Conservation (phyloP, 768 basidiomycete genomes). For the Mycena sanguinolenta region DNA sequence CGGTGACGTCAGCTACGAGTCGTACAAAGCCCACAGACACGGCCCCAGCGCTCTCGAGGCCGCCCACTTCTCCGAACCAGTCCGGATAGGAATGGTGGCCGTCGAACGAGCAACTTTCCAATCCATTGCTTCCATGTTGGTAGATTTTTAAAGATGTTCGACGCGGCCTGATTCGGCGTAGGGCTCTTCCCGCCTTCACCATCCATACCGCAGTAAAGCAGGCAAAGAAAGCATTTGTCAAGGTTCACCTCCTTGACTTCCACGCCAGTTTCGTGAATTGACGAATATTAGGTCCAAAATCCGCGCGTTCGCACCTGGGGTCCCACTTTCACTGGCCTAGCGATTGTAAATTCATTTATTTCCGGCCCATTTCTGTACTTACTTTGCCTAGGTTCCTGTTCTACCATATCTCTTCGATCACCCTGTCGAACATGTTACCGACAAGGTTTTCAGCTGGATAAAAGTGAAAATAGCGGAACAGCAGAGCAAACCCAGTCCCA, state of each 20-base stretch:
- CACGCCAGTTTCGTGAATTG: not conserved
- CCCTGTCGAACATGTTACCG: conserved; percentile 81
- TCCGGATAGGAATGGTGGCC: conserved; percentile 76
- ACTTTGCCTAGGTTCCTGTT: conserved; percentile 58
- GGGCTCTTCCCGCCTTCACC: conserved; percentile 87
- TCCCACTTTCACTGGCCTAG: conserved; percentile 79
- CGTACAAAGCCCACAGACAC: conserved; percentile 79
- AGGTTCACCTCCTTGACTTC: conserved; percentile 36
- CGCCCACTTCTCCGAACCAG: conserved; percentile 76
- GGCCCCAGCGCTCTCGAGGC: conserved; percentile 80
- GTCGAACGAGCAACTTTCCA: conserved; percentile 86
- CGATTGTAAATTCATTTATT: conserved; percentile 54
- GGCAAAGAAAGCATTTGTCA: conserved; percentile 75
- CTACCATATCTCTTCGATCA: conserved; percentile 86
- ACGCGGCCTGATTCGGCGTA: conserved; percentile 42
- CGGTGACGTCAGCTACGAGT: conserved; percentile 85
- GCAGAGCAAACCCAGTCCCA: conserved; percentile 45
- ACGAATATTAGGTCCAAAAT: conserved; percentile 55
- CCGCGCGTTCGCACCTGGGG: conserved; percentile 78
- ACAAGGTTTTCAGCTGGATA: conserved; percentile 79
- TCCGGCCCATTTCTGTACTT: not conserved
- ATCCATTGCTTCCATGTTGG: conserved; percentile 85
- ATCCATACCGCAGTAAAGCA: conserved; percentile 87
- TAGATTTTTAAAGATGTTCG: conserved; percentile 24
- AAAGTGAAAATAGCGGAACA: conserved; percentile 65